These are phyloP conservation scores for Serendipita sp. DNA, from an alignment of 768 basidiomycete species.

Conservation along the genomic window DNA sequence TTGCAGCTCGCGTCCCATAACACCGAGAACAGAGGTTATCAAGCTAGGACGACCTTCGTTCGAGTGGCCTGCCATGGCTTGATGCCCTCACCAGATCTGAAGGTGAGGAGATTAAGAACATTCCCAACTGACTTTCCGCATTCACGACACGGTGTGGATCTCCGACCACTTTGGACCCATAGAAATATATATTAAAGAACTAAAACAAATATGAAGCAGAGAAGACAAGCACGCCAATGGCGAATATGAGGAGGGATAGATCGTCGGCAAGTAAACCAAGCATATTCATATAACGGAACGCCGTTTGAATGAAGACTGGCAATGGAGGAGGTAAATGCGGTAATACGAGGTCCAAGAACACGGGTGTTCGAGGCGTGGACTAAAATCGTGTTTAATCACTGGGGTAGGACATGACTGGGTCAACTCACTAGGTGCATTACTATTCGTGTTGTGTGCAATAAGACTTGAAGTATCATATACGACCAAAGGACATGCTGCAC, in stretches of 20 bases:
- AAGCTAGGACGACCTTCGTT: background rate
- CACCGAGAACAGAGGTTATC: background rate
- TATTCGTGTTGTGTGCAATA: slow-evolving; percentile 55
- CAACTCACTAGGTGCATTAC: slow-evolving; percentile 48
- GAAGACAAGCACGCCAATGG: slow-evolving; percentile 47
- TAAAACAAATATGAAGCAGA: slow-evolving; percentile 26
- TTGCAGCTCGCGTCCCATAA: slow-evolving; percentile 1
- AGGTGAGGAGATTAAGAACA: background rate
- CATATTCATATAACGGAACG: slow-evolving; percentile 53
- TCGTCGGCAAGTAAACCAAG: slow-evolving; percentile 53
- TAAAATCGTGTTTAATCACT: slow-evolving; percentile 15
- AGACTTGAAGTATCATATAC: slow-evolving; percentile 55
- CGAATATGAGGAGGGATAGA: slow-evolving; percentile 51
- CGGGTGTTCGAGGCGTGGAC: slow-evolving; percentile 45
- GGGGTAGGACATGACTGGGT: background rate
- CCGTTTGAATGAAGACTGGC: slow-evolving; percentile 43
- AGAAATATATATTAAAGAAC: background rate
- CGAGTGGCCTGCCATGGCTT: background rate
- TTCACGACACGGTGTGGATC: background rate
- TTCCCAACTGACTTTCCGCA: background rate
- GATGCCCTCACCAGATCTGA: background rate
- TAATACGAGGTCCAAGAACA: slow-evolving; percentile 39
- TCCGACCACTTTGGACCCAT: background rate
- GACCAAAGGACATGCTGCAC: slow-evolving; percentile 68
- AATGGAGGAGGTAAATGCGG: slow-evolving; percentile 52